Base-by-base conservation (phyloP, 306 rosid genomes). In the Sophora flavescens region DNA sequence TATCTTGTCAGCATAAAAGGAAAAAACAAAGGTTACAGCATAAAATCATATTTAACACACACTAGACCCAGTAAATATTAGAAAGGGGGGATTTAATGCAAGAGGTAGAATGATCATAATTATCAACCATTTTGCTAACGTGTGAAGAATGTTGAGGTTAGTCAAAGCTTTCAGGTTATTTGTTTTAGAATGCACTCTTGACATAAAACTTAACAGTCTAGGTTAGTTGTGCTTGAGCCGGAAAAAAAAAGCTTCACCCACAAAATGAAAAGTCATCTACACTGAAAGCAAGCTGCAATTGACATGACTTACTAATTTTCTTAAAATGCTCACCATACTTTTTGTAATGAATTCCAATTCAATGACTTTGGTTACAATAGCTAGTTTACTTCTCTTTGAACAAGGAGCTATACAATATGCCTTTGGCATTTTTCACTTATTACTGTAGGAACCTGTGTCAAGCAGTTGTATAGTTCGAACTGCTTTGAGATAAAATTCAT, bases 331-430 rank as follows among this genome's bases (percentile, higher is more conserved):
- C 30, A 14, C 28, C 61, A 44, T 58, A 48, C 48, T 32, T 59
- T 30, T 60, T 16, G 50, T 9, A 61, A 47, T 8, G 36, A 65
- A 47, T 66, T 74, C 42, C 59, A 53, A 66, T 66, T 66, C 68
- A 66, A 63, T 50, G 62, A 63, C 39, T 52, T 53, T 76, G 74
- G 80, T 41, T 36, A 41, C 6, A 45, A 59, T 66, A 42, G 72
- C 16, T 42, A 54, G 58, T 57, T 42, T 54, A 12, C 59, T 54
- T 15, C 66, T 18, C 8, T 58, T 42, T 41, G 26, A 38, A 22
- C 54, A 11, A 36, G 38, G 26, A 30, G 30, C 22, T 68, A 42
- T 8, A 5, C n/a, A 26, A 26, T 26, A 41, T 42, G 42, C 39
- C 32, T 72, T 18, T 13, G 30, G 56, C 67, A 57, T 6, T 59